Conservation (phyloP, 768 basidiomycete genomes). For the Panellus pusillus region DNA sequence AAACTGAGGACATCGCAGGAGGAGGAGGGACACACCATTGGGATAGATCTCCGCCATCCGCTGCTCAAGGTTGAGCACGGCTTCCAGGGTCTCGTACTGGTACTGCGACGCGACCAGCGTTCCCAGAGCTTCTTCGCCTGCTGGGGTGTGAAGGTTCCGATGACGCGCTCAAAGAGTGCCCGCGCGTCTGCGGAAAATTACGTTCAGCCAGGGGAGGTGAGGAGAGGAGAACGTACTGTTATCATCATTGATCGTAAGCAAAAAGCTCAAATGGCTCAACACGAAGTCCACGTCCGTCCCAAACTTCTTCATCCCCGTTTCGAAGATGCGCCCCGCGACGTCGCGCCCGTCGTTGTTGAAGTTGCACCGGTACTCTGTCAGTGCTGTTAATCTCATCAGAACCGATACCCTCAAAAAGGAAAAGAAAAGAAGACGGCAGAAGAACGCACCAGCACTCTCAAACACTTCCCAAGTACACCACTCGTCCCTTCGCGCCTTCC, state of each 20-base stretch:
- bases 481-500: conserved; percentile 72
- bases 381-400: conserved; percentile 47
- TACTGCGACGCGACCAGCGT: conserved; percentile 94
- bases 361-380: conserved; percentile 90
- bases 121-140: conserved; percentile 90
- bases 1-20: not conserved
- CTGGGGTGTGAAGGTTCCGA: conserved; percentile 73
- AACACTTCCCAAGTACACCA: conserved; percentile 91
- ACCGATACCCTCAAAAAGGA: conserved; percentile 1
- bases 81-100: conserved; percentile 89
- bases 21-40: conserved; percentile 52
- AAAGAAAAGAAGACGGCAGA: not conserved
- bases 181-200: conserved; percentile 71
- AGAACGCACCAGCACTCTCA: conserved; percentile 78
- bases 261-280: conserved; percentile 85
- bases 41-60: conserved; percentile 88
- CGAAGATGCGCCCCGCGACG: conserved; percentile 90
- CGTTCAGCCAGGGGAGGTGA: not conserved
- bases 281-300: conserved; percentile 84
- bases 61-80: conserved; percentile 85
- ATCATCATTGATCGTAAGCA: conserved; percentile 93
- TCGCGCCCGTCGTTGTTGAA: conserved; percentile 57
- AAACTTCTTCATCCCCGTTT: conserved; percentile 85
- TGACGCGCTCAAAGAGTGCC: conserved; percentile 90
- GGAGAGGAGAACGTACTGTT: conserved; percentile 65